These are phyloP conservation scores for Mycena haematopus DNA, from an alignment of 768 basidiomycete species.

Conservation along the genomic window DNA sequence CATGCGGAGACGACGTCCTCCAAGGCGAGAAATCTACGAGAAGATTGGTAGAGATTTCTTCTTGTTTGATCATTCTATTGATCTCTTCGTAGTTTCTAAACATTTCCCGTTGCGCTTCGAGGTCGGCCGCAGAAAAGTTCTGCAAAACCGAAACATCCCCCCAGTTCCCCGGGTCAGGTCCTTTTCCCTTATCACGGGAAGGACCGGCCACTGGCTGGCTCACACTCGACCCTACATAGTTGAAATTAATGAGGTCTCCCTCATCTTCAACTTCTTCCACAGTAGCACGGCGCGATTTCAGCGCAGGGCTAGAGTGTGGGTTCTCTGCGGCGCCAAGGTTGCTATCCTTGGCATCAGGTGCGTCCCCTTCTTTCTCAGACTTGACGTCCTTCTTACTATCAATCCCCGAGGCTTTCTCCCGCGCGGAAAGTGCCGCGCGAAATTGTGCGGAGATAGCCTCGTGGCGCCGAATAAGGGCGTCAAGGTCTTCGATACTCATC, in stretches of 20 bases:
- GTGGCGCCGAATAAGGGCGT: no score
- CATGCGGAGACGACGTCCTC: neutral
- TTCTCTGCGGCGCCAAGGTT: no score
- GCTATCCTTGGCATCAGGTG: no score
- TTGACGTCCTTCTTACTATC: no score
- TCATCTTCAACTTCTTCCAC: neutral
- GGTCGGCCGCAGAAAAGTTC: neutral
- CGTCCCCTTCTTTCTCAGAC: no score
- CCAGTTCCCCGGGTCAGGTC: conserved; percentile 19
- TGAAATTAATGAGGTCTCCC: neutral
- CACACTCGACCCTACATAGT: no score
- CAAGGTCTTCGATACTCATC: no score
- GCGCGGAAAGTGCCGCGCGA: no score
- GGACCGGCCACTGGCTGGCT: neutral
- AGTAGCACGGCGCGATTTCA: no score
- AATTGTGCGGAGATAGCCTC: no score
- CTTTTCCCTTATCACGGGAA: conserved; percentile 20
- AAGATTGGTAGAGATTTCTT: neutral
- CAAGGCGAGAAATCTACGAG: neutral
- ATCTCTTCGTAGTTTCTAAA: conserved; percentile 11
- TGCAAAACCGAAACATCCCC: neutral
- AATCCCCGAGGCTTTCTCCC: no score
- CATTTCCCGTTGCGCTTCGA: conserved; percentile 3
- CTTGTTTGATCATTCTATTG: conserved; percentile 1
- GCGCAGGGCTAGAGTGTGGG: no score